Conservation (phyloP, 495 filamentous ascomycete species). For the Evernia prunastri region DNA sequence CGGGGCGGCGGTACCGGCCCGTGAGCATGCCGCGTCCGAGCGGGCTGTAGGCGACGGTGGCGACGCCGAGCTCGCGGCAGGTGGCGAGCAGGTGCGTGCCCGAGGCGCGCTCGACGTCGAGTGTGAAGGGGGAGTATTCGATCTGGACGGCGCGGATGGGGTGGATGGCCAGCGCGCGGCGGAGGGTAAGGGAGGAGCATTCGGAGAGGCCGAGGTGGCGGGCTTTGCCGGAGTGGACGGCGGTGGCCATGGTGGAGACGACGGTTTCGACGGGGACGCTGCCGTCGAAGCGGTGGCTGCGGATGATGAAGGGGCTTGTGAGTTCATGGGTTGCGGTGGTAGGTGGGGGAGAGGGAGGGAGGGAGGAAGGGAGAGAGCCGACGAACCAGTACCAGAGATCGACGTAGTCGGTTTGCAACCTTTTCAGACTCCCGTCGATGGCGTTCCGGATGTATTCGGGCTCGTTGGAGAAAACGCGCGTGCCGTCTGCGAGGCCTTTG, state of each 20-base stretch:
- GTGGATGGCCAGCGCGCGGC: conserved; percentile 49
- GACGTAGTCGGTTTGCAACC: conserved; percentile 34
- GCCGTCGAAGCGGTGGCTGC: conserved; percentile 33
- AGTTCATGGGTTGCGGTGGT: neutral
- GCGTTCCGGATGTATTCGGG: conserved; percentile 40
- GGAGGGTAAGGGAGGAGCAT: conserved; percentile 49
- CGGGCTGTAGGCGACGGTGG: conserved; percentile 40
- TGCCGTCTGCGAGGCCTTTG: conserved; percentile 27
- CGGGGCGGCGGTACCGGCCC: conserved; percentile 28
- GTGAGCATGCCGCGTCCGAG: conserved; percentile 44
- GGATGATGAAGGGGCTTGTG: neutral
- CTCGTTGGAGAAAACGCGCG: conserved; percentile 33
- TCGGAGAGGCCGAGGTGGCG: conserved; percentile 49
- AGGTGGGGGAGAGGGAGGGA: neutral
- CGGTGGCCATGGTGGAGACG: conserved; percentile 40
- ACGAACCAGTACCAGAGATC: conserved; percentile 37
- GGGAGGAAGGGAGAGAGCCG: neutral
- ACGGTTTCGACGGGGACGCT: conserved; percentile 46
- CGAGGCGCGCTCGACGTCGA: conserved; percentile 46
- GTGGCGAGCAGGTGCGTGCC: conserved; percentile 44
- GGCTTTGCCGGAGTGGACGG: conserved; percentile 47
- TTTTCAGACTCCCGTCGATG: conserved; percentile 38
- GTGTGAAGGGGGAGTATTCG: conserved; percentile 42
- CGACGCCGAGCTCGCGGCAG: conserved; percentile 41
- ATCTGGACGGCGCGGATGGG: conserved; percentile 52